A percentile compares a stretch with the other conserved stretches of the same genome.
Conservation (phyloP, 768 basidiomycete species). For the Serendipita vermifera region DNA sequence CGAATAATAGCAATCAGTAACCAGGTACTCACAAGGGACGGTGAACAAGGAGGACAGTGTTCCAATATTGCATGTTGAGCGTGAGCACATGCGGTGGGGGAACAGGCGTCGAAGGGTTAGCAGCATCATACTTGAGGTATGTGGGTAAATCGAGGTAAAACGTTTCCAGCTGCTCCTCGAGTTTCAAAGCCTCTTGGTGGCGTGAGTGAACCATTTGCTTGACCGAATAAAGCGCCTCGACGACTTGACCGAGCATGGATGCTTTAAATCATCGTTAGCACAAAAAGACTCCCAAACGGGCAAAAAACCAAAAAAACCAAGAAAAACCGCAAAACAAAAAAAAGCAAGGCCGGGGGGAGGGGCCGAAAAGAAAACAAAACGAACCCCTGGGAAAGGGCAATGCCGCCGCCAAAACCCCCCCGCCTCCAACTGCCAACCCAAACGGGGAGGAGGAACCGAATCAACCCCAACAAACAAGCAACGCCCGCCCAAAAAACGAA, state of each 20-base stretch:
- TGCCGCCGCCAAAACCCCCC: too few species aligned
- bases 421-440: too few species aligned
- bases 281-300: constrained; percentile 14
- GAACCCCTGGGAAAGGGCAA: too few species aligned
- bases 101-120: constrained; percentile 17
- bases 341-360: too few species aligned
- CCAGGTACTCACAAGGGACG: constrained; percentile 56
- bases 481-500: too few species aligned
- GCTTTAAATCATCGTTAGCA: constrained; percentile 30
- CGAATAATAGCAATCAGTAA: neutral
- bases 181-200: constrained; percentile 35
- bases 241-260: constrained; percentile 51
- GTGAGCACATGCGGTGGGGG: constrained; percentile 56
- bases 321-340: too few species aligned
- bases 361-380: too few species aligned
- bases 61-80: constrained; percentile 66
- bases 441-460: too few species aligned
- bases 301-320: neutral
- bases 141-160: constrained; percentile 64
- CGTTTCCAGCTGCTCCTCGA: constrained; percentile 58
- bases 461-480: too few species aligned
- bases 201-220: constrained; percentile 26
- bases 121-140: constrained; percentile 24
- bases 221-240: constrained; percentile 59
- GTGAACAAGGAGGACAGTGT: constrained; percentile 56